Base-by-base conservation (phyloP, 2,329 filamentous ascomycete species). In the Pseudopyrenochaeta lycopersici region DNA sequence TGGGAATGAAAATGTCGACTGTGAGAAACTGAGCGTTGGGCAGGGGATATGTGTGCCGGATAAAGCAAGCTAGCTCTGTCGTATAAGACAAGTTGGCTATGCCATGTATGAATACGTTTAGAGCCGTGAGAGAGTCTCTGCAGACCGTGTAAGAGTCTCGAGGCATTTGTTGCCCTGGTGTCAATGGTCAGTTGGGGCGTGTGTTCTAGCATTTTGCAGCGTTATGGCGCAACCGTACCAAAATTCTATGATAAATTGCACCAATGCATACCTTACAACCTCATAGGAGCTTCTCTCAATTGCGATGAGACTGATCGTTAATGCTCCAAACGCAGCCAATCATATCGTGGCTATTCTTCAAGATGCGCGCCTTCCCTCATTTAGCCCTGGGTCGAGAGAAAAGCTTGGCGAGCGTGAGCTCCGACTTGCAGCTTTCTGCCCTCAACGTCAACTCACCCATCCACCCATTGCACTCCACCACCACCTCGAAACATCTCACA, bases 1-100 rank as follows among this genome's bases (percentile, higher is more conserved):
- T 15, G 67, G 67, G 32, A 86, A 86, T 51, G 43, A 69, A 17
- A 75, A 71, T 1, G 62, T 86, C 10, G 72, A 83, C 49, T 86
- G 84, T 62, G 78, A 81, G 20, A 70, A 63, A 35, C 63, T 86
- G 51, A 45, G 36, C 27, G 56, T 80, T 23, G 82, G 82, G 12
- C 66, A 72, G 21, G 59, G 67, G 6, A 73, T 85, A 35, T 85
- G 83, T 64, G 67, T 85, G 15, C 80, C 81, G 10, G 15, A 30
- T 1, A 10, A 41, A 12, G 21, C 14, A 41, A 6, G 4, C 9
- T n/a, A n/a, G 9, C 7, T 41, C 5, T 20, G 23, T 21, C 2
- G 11, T 23, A 30, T 30, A 23, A 30, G 40, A 11, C 15, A 27
- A 5, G 21, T 18, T 42, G 4, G 11, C 14, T 5, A 17, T 14